Conservation (phyloP, 768 basidiomycete genomes). For the Kwoniella shandongensis region DNA sequence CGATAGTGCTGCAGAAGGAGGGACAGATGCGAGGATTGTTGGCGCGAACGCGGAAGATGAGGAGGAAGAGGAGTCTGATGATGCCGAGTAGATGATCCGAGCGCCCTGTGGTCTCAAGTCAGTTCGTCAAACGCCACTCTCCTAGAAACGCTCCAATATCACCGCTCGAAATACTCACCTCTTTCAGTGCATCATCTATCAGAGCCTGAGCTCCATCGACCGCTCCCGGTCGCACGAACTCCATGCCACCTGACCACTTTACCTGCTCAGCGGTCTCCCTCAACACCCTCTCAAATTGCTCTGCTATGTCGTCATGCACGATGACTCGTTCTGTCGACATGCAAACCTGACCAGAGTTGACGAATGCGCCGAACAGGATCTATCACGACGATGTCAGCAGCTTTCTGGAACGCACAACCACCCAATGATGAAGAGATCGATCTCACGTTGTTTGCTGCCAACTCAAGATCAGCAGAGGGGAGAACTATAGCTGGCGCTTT, state of each 20-base stretch:
- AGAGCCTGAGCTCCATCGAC: constrained; percentile 12
- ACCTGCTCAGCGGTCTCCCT: constrained; percentile 16
- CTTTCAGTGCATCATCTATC: constrained; percentile 25
- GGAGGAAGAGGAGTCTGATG: neutral
- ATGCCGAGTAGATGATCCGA: constrained; percentile 11
- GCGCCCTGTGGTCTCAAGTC: constrained; percentile 24
- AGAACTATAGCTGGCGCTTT: constrained; percentile 55
- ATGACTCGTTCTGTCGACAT: constrained; percentile 52
- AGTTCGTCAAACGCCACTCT: neutral
- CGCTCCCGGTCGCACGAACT: constrained; percentile 28
- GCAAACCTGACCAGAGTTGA: constrained; percentile 53
- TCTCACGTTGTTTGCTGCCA: constrained; percentile 58
- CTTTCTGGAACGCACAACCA: neutral
- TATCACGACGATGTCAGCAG: neutral
- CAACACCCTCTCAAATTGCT: constrained; percentile 31
- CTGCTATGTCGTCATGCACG: constrained; percentile 36
- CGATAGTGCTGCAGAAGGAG: constrained; percentile 11
- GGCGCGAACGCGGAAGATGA: constrained; percentile 13
- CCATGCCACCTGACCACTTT: constrained; percentile 16
- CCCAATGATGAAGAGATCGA: neutral
- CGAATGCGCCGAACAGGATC: constrained; percentile 48
- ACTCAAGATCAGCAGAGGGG: constrained; percentile 59
- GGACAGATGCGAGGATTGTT: constrained; percentile 24
- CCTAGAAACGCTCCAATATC: too few relatives aligned
- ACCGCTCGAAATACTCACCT: constrained; percentile 19